phyloP scores from a whole-genome alignment of 176 grass and related monocot species.

The Eleusine indica region DNA sequence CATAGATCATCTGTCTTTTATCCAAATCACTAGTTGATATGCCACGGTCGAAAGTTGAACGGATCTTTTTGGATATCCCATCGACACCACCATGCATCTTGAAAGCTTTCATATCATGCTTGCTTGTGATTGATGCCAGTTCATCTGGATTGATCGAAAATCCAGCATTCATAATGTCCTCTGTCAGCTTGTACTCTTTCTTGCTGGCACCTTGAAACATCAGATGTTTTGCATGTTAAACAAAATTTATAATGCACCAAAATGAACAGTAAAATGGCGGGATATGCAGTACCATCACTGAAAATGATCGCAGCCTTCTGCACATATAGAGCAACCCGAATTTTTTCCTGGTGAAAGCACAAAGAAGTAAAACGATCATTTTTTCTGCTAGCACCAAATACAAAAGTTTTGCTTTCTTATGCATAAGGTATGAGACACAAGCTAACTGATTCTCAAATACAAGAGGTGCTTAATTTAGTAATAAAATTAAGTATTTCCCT shows the following conservation, averaged over 20 bases:
- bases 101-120: constrained; percentile 66
- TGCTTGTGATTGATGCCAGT: constrained; percentile 75
- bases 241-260: not conserved
- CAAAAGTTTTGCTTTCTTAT: not conserved
- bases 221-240: constrained; percentile 12
- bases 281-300: constrained; percentile 54
- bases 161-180: constrained; percentile 73
- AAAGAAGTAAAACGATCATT: not conserved
- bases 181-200: constrained; percentile 64
- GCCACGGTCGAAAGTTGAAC: constrained; percentile 54
- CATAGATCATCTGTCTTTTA: constrained; percentile 75
- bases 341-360: constrained; percentile 61
- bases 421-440: not conserved
- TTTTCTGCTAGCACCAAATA: not conserved
- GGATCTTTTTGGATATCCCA: constrained; percentile 72
- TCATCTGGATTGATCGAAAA: constrained; percentile 84
- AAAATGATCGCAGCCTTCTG: constrained; percentile 76
- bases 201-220: constrained; percentile 51
- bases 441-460: not conserved
- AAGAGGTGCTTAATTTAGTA: not conserved
- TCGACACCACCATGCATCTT: constrained; percentile 67
- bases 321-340: constrained; percentile 70
- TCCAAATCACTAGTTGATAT: constrained; percentile 49
- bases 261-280: constrained; percentile 12
- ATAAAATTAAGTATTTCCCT: constrained; percentile 1